phyloP scores from a whole-genome alignment of 768 basidiomycete species.

The Suillus discolor region DNA sequence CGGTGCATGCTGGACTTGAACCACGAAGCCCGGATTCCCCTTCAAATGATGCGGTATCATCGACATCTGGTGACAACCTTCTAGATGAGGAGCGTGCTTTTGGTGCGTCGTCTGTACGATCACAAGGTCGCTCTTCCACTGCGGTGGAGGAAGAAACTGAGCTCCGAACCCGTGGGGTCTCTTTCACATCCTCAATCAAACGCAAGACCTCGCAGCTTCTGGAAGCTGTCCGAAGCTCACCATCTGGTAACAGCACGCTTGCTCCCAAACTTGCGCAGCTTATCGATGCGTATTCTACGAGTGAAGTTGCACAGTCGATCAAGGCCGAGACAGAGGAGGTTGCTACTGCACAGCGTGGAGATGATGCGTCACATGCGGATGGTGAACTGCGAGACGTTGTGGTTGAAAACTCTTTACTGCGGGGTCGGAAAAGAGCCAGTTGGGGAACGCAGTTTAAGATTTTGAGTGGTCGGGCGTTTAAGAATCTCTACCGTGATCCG shows the following conservation, averaged over 20 bases:
- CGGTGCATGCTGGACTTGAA: constrained; percentile 57
- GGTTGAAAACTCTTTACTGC: constrained; percentile 65
- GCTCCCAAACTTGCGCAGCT: constrained; percentile 66
- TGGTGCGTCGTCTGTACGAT: constrained; percentile 44
- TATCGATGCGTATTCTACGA: constrained; percentile 71
- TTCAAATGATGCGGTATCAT: constrained; percentile 48
- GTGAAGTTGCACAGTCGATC: constrained; percentile 65
- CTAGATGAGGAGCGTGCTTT: constrained; percentile 74
- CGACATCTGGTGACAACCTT: constrained; percentile 45
- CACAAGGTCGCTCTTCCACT: constrained; percentile 35
- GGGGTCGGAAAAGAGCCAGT: constrained; percentile 78
- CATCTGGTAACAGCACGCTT: constrained; percentile 32
- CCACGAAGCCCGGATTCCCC: constrained; percentile 35
- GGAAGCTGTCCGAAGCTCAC: constrained; percentile 49
- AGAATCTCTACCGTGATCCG: constrained; percentile 96
- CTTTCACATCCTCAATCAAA: constrained; percentile 58
- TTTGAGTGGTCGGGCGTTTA: constrained; percentile 94
- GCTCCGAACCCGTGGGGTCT: constrained; percentile 46
- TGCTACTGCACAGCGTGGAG: constrained; percentile 20
- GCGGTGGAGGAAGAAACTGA: constrained; percentile 51
- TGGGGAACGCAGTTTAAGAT: constrained; percentile 93
- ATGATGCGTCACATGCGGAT: constrained; percentile 26
- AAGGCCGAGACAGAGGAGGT: constrained; percentile 60
- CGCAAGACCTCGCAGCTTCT: constrained; percentile 76
- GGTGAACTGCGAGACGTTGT: constrained; percentile 65